Evolutionary conservation across 768 basidiomycete genomes (phyloP).

Genomic region (Boletus rubescentipes): DNA sequence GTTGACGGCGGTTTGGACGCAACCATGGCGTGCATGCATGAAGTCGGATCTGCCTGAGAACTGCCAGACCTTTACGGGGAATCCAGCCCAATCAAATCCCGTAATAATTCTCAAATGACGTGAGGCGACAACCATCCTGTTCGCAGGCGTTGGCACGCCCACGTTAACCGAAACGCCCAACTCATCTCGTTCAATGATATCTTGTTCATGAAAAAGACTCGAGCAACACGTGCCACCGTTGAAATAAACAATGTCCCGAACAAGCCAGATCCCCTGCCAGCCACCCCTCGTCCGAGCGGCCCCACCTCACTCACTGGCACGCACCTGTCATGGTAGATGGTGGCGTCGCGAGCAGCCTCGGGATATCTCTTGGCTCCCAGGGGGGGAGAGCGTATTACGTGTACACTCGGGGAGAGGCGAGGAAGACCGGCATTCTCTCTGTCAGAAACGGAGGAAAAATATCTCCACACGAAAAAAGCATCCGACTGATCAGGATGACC

Average conservation of each 20-base stretch:
- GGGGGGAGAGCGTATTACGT: conserved; percentile 26
- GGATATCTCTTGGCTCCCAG: background rate
- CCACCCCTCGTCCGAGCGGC: background rate
- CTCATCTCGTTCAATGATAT: conserved; percentile 3
- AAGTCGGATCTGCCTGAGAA: conserved; percentile 35
- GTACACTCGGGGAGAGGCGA: background rate
- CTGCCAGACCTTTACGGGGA: conserved; percentile 14
- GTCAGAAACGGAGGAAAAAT: conserved; percentile 29
- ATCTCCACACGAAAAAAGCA: conserved; percentile 11
- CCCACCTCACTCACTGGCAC: background rate
- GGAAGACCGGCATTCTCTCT: conserved; percentile 15
- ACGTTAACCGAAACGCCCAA: conserved; percentile 21
- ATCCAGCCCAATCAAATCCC: conserved; percentile 6
- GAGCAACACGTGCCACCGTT: conserved; percentile 9
- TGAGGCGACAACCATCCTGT: conserved; percentile 9
- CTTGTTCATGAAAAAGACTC: conserved; percentile 3
- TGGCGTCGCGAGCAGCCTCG: conserved; percentile 6
- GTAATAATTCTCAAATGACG: conserved; percentile 20
- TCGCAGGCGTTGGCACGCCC: conserved; percentile 17
- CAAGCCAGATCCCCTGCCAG: conserved; percentile 6
- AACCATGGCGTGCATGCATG: too few relatives aligned
- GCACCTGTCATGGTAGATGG: background rate
- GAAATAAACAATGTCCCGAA: conserved; percentile 18
- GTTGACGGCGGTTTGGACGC: conserved; percentile 16
- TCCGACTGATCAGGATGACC: conserved; percentile 29